Evolutionary conservation across 805 yeast species (phyloP), one percentile per base, ranked within the genome.

Genomic region (Kodamaea kakaduensis): DNA sequence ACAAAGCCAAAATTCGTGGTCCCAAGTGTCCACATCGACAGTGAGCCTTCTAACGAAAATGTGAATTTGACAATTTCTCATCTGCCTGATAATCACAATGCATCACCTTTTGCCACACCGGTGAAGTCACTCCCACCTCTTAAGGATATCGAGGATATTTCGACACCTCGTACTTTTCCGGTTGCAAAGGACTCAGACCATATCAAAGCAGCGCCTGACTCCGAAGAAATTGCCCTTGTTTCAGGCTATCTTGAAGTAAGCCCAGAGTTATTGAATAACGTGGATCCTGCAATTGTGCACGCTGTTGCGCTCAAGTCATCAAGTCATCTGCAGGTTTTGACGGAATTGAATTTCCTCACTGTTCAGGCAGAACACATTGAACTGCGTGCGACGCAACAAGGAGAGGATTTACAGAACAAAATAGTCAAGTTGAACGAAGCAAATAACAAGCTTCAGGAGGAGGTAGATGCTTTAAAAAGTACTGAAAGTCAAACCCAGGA

Each of bases 141-240:
- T 17, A 67, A 67, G 43, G 71, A 66, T 35, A 66, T 67, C 13
- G 72, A 67, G 27, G 43, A 43, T 10, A 66, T 67, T 13, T 56
- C 51, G 6, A 67, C 72, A 1, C 72, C 72, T 1, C 66, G 65
- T 32, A 47, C 61, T 6, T 66, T 67, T 42, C 44, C 49, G 23
- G 71, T 67, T 14, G 71, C 72, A 13, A 58, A 50, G 41, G 72
- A 66, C 38, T n/a, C n/a, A n/a, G n/a, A n/a, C n/a, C n/a, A n/a
- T n/a, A n/a, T n/a, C n/a, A 35, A 37, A 7, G 26, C 44, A 8
- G 43, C 44, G 15, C 48, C 52, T 24, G 52, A 51, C 17, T 14
- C 39, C 2, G 29, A 26, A 13, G 29, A 26, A 16, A 5, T 26
- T 4, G 18, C 16, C 4, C 19, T 14, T 6, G 29, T 19, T 10